Conservation (phyloP, 2,329 filamentous ascomycete species). For the Epichloe aotearoae region DNA sequence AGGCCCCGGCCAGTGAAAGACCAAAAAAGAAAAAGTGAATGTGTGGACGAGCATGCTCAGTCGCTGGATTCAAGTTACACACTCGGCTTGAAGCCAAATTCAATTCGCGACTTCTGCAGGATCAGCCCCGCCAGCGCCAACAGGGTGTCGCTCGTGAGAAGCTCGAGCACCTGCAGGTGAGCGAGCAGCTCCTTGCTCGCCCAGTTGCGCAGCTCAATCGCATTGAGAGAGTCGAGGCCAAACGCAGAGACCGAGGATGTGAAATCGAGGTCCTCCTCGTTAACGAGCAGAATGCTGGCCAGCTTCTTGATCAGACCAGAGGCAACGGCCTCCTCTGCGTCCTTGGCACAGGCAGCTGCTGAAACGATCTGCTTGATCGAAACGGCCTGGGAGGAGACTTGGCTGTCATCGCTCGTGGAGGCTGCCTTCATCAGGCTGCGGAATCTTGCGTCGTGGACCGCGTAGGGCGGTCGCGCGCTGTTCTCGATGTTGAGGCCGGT, state of each 20-base stretch:
- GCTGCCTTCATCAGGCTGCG: not conserved
- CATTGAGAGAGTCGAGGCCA: constrained; percentile 33
- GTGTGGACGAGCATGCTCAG: too few relatives aligned
- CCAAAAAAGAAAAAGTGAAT: too few relatives aligned
- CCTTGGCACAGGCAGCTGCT: not conserved
- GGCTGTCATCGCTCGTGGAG: not conserved
- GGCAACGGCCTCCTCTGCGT: constrained; percentile 12
- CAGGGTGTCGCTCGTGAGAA: constrained; percentile 35
- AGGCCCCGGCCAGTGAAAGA: too few relatives aligned
- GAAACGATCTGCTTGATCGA: constrained; percentile 7
- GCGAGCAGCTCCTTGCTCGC: constrained; percentile 29
- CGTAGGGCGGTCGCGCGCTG: constrained; percentile 34
- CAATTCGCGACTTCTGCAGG: constrained; percentile 14
- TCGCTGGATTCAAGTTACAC: too few relatives aligned
- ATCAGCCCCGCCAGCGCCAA: constrained; percentile 12
- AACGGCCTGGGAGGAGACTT: constrained; percentile 8
- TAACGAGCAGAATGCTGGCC: constrained; percentile 19
- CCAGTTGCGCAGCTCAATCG: constrained; percentile 37
- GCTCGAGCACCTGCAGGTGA: constrained; percentile 39
- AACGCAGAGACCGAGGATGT: constrained; percentile 12
- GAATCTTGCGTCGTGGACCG: constrained; percentile 15
- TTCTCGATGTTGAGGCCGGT: constrained; percentile 38
- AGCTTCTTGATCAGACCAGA: constrained; percentile 17
- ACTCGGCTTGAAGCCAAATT: constrained; percentile 6
- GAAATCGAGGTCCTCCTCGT: constrained; percentile 8